These are phyloP conservation scores for Aspergillus funiculosus DNA, from an alignment of 495 filamentous ascomycete genomes.

Conservation along the genomic window DNA sequence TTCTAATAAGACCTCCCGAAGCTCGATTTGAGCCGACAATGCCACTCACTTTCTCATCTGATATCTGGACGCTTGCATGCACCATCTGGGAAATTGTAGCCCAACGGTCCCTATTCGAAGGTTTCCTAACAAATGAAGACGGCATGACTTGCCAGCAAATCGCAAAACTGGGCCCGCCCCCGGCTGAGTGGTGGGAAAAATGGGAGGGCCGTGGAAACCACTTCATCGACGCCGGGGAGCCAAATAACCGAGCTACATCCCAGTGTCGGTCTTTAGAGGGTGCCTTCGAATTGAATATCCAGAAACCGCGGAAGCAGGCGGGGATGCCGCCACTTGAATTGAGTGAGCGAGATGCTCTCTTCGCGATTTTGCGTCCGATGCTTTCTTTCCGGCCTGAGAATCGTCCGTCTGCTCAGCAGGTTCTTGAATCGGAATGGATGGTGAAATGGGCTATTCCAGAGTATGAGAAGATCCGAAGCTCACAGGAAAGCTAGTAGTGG, in stretches of 20 bases:
- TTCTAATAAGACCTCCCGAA: conserved; percentile 28
- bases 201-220: conserved; percentile 17
- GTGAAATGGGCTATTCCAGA: conserved; percentile 25
- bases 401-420: conserved; percentile 23
- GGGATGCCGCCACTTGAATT: conserved; percentile 19
- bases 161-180: conserved; percentile 27
- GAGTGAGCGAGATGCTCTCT: conserved; percentile 26
- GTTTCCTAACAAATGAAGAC: conserved; percentile 22
- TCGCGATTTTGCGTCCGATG: conserved; percentile 33
- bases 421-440: conserved; percentile 39
- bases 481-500: no score
- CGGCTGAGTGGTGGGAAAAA: conserved; percentile 28
- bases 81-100: conserved; percentile 29
- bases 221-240: conserved; percentile 19
- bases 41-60: conserved; percentile 29
- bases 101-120: conserved; percentile 22
- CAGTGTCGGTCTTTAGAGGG: conserved; percentile 18
- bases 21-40: conserved; percentile 27
- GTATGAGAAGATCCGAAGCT: conserved; percentile 23
- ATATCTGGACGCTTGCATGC: conserved; percentile 37
- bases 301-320: conserved; percentile 14
- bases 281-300: conserved; percentile 21
- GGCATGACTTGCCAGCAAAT: conserved; percentile 34
- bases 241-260: conserved; percentile 18
- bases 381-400: conserved; percentile 30